Base-by-base conservation (phyloP, 2,329 filamentous ascomycete species). In the Ceratocystis colombiana region DNA sequence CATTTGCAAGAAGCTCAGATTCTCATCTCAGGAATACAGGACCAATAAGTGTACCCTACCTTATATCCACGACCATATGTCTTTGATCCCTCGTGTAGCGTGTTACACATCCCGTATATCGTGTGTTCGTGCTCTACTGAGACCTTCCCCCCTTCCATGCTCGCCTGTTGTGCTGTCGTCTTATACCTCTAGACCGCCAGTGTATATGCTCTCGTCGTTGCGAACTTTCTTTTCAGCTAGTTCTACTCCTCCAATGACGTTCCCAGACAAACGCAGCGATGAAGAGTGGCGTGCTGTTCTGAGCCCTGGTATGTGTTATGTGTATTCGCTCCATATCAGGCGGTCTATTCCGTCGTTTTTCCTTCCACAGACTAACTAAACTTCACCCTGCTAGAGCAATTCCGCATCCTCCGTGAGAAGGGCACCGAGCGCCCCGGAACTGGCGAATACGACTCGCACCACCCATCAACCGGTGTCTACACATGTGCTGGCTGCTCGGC, bases 261-360 rank as follows among this genome's bases (percentile, higher is more conserved):
- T 88, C 72, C 90, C 94, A n/a, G 84, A 94, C 64, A 78, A 94
- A 75, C 89, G 91, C 76, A 83, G 79, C 48, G 82, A 91, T 25
- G 84, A 89, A 66, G 91, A 97, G 78, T 99, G 94, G 94, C 88
- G 86, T 70, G 89, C 93, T 7, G 84, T 96, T 67, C 79, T 99
- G 65, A 91, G 80, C 70, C 78, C 78, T 71, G 76, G 78, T 80
- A 74, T 70, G 75, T 53, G 48, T 6, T 80, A 74, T 70, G 75
- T 28, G 22, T 5, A 6, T 15, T 53, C n/a, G 48, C 25, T 22
- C 15, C 22, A 15, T 4, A 10, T 8, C 48, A 2, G 20, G 12
- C 22, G 1, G 1, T 50, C 48, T 22, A 8, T 22, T 10, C 22
- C 10, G 5, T 28, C 48, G 25, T 20, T 12, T 28, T 25, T 28